Conservation (phyloP, 331 rosid genomes). For the Erythrophleum ivorense region DNA sequence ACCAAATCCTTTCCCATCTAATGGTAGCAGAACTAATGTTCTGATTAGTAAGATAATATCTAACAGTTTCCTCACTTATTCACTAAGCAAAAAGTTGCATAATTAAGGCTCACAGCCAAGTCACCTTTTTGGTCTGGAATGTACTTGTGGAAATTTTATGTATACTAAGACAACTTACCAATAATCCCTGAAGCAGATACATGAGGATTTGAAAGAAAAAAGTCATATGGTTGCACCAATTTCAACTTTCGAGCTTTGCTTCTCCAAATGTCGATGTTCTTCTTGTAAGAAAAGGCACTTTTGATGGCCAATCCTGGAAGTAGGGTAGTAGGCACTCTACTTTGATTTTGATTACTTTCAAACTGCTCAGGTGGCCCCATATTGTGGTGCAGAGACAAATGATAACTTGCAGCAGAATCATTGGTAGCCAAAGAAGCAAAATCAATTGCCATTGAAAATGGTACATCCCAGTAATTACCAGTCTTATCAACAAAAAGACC, state of each 20-base stretch:
- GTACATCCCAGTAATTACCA: slow-evolving; percentile 93
- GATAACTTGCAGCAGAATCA: slow-evolving; percentile 69
- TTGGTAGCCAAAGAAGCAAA: slow-evolving; percentile 67
- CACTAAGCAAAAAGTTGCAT: slow-evolving; percentile 8
- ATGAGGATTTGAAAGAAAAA: slow-evolving; percentile 76
- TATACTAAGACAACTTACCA: slow-evolving; percentile 57
- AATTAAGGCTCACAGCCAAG: not conserved
- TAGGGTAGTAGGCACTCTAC: slow-evolving; percentile 54
- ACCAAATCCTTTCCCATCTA: slow-evolving; percentile 9
- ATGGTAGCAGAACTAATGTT: not conserved
- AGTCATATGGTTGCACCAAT: slow-evolving; percentile 76
- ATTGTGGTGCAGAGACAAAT: slow-evolving; percentile 65
- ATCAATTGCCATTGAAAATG: slow-evolving; percentile 74
- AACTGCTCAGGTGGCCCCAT: slow-evolving; percentile 63
- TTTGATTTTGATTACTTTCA: slow-evolving; percentile 47
- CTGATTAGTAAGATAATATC: slow-evolving; percentile 9
- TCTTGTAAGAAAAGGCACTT: slow-evolving; percentile 70
- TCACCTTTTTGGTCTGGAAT: slow-evolving; percentile 13
- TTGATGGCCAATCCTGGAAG: slow-evolving; percentile 83
- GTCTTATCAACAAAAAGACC: slow-evolving; percentile 77
- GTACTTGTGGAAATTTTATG: not conserved
- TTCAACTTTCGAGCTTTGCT: slow-evolving; percentile 67
- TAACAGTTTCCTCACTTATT: slow-evolving; percentile 30
- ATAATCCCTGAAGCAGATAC: slow-evolving; percentile 76
- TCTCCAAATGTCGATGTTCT: slow-evolving; percentile 72